Evolutionary conservation across 2,329 filamentous ascomycete genomes (phyloP).

Genomic region (Claviceps sp.): DNA sequence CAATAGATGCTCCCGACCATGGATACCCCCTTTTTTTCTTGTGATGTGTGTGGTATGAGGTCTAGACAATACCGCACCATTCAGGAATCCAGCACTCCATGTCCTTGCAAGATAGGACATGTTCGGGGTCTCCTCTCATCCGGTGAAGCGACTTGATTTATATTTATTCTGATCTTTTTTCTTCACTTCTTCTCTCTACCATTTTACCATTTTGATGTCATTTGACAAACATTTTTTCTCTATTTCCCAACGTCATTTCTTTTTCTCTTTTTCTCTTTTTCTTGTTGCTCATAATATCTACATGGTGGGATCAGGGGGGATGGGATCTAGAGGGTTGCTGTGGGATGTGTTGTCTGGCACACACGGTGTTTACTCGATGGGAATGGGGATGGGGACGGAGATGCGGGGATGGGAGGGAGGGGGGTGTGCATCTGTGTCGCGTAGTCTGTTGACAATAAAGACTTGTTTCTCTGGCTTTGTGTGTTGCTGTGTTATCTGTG

Average conservation of each 20-base stretch:
- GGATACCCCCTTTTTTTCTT: not conserved
- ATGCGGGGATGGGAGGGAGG: not conserved
- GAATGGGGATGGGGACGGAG: not conserved
- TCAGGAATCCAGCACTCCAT: not conserved
- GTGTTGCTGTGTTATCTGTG: no score
- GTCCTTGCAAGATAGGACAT: not conserved
- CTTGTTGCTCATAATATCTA: slow-evolving; percentile 4
- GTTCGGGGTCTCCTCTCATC: not conserved
- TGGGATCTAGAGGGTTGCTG: not conserved
- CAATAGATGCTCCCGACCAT: not conserved
- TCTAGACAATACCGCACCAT: not conserved
- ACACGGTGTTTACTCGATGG: not conserved
- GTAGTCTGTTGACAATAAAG: slow-evolving; percentile 1
- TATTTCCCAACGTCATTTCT: not conserved
- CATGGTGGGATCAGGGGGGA: not conserved
- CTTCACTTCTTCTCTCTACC: slow-evolving; percentile 2
- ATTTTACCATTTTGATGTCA: not conserved
- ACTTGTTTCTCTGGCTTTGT: not conserved
- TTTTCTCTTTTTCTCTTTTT: not conserved
- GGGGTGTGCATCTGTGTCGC: not conserved
- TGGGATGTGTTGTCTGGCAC: slow-evolving; percentile 7
- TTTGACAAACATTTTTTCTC: not conserved
- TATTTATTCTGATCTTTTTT: not conserved
- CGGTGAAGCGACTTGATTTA: not conserved
- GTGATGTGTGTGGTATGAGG: not conserved